These are phyloP conservation scores for Debaryomyces fabryi DNA, from an alignment of 1,139 yeast species.

Conservation along the genomic window DNA sequence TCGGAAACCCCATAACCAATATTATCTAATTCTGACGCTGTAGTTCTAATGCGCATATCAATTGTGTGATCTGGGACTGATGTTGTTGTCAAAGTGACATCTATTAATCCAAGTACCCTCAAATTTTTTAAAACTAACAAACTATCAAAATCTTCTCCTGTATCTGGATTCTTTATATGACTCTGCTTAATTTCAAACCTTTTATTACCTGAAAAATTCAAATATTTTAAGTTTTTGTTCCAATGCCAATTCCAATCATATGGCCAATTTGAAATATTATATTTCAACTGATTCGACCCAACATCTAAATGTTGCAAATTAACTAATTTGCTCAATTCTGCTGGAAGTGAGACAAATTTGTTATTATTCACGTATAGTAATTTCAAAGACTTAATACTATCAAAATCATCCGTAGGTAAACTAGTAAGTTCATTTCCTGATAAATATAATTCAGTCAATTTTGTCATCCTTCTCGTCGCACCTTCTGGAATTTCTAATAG, in stretches of 20 bases:
- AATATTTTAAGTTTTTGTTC: constrained; percentile 72
- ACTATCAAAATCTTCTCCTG: constrained; percentile 66
- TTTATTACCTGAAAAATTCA: constrained; percentile 91
- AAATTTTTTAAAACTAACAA: constrained; percentile 73
- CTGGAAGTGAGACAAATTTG: constrained; percentile 83
- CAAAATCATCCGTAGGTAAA: constrained; percentile 85
- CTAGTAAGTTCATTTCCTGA: constrained; percentile 84
- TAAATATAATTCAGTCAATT: constrained; percentile 68
- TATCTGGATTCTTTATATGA: constrained; percentile 50
- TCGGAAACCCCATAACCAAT: constrained; percentile 94
- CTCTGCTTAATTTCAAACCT: constrained; percentile 82
- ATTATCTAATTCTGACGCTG: constrained; percentile 79
- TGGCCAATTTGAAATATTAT: constrained; percentile 91
- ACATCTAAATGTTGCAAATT: constrained; percentile 79
- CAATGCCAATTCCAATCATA: constrained; percentile 98
- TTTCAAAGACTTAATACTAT: constrained; percentile 56
- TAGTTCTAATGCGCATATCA: constrained; percentile 85
- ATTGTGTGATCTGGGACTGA: constrained; percentile 86
- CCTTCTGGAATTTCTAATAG: constrained; percentile 80
- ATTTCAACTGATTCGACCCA: constrained; percentile 87
- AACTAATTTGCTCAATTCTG: constrained; percentile 75
- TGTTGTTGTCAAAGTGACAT: constrained; percentile 85
- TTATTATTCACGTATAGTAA: constrained; percentile 79
- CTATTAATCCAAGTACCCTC: constrained; percentile 84
- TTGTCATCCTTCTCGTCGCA: constrained; percentile 58